Percentiles rank a stretch among this genome's conserved stretches.
phyloP scores from a whole-genome alignment of 2,329 filamentous ascomycete genomes.

The Cadophora sp. region DNA sequence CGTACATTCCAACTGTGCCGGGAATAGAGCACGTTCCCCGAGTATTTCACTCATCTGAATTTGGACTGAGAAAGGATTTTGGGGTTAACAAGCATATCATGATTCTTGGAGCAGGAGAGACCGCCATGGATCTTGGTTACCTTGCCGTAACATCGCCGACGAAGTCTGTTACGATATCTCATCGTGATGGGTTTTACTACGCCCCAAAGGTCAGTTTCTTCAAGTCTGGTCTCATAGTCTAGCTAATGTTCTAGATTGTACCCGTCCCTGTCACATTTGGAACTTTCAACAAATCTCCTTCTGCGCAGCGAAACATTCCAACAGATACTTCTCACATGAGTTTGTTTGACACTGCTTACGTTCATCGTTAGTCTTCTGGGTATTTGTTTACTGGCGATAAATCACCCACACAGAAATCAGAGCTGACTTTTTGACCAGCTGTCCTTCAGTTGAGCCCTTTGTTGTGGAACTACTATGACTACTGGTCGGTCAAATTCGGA shows the following conservation, averaged over 20 bases:
- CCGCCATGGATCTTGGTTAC: constrained; percentile 53
- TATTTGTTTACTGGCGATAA: not conserved
- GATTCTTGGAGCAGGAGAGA: constrained; percentile 54
- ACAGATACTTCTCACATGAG: constrained; percentile 55
- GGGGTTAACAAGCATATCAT: constrained; percentile 50
- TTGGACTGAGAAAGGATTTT: constrained; percentile 52
- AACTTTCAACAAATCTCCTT: constrained; percentile 16
- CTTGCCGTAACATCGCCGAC: constrained; percentile 53
- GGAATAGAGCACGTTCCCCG: constrained; percentile 48
- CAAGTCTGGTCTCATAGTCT: constrained; percentile 7
- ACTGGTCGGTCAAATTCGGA: constrained; percentile 7
- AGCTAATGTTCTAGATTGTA: constrained; percentile 7
- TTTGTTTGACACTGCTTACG: constrained; percentile 59
- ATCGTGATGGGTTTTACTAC: constrained; percentile 54
- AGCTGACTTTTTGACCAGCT: not conserved
- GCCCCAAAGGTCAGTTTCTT: constrained; percentile 50
- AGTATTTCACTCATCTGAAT: constrained; percentile 52
- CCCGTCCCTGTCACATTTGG: constrained; percentile 7
- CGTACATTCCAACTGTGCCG: constrained; percentile 48
- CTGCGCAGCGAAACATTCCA: constrained; percentile 46
- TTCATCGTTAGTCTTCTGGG: constrained; percentile 50
- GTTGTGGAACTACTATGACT: constrained; percentile 8
- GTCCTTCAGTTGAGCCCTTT: constrained; percentile 7
- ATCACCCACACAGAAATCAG: not conserved
- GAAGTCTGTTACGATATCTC: constrained; percentile 52